Percentiles rank a stretch among this genome's conserved stretches.
phyloP scores from a whole-genome alignment of 2,329 filamentous ascomycete genomes.

The Zymoseptoria crescenta region DNA sequence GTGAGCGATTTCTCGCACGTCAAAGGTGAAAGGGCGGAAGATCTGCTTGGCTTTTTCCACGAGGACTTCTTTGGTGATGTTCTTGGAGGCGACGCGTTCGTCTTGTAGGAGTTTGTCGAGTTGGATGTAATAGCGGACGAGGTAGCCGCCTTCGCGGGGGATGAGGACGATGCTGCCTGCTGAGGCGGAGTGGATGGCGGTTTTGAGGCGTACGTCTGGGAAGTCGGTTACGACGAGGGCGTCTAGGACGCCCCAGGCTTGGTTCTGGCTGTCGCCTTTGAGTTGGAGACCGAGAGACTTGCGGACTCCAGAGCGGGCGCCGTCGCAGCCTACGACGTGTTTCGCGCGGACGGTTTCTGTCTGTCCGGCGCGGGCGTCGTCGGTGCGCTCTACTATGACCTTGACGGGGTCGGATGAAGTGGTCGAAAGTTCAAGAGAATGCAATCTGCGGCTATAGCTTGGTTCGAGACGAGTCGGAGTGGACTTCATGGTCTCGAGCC shows the following conservation, averaged over 20 bases:
- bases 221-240: slow-evolving; percentile 29
- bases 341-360: slow-evolving; percentile 26
- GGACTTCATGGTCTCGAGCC: slow-evolving; percentile 29
- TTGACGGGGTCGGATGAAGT: slow-evolving; percentile 44
- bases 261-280: slow-evolving; percentile 30
- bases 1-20: slow-evolving; percentile 58
- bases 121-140: slow-evolving; percentile 31
- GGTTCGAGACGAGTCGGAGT: slow-evolving; percentile 25
- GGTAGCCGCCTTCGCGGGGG: slow-evolving; percentile 39
- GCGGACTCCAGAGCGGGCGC: slow-evolving; percentile 26
- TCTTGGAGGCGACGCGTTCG: slow-evolving; percentile 48
- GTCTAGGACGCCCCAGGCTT: slow-evolving; percentile 32
- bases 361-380: slow-evolving; percentile 27
- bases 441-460: slow-evolving; percentile 22
- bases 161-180: slow-evolving; percentile 72
- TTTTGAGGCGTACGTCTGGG: slow-evolving; percentile 46
- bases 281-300: slow-evolving; percentile 27
- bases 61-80: slow-evolving; percentile 57
- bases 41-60: slow-evolving; percentile 57
- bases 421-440: slow-evolving; percentile 18
- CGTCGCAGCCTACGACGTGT: slow-evolving; percentile 32
- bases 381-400: slow-evolving; percentile 35
- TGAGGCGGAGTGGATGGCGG: slow-evolving; percentile 50
- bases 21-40: slow-evolving; percentile 58
- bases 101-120: slow-evolving; percentile 36